A percentile compares a stretch with the other conserved stretches of the same genome.
These are phyloP conservation scores for Cladophialophora immunda DNA, from an alignment of 2,329 filamentous ascomycete species.

Conservation along the genomic window DNA sequence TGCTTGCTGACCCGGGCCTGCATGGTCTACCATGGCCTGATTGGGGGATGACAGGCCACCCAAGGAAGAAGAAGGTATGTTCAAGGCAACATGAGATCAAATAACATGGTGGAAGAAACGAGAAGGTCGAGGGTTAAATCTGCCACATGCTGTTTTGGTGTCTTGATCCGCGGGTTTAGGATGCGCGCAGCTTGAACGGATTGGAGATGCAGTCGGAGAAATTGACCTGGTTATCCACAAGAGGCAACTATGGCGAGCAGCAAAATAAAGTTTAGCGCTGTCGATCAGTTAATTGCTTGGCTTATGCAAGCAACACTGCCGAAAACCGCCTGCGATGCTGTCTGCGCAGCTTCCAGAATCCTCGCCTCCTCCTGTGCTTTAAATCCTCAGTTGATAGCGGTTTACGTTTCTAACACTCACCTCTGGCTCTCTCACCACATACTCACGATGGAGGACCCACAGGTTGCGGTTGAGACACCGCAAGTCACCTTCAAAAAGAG, in stretches of 20 bases:
- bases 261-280: conserved; percentile 15
- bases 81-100: conserved; percentile 2
- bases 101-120: conserved; percentile 17
- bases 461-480: conserved; percentile 40
- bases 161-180: neutral
- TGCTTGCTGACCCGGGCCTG: conserved; percentile 22
- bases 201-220: neutral
- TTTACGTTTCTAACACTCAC: neutral
- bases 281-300: conserved; percentile 3
- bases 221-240: neutral
- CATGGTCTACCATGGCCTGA: conserved; percentile 32
- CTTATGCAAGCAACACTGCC: conserved; percentile 8
- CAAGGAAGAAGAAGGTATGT: conserved; percentile 10
- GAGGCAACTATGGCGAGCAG: conserved; percentile 14
- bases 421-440: neutral
- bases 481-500: conserved; percentile 80
- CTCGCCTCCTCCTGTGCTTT: neutral
- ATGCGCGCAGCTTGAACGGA: neutral
- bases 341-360: conserved; percentile 6
- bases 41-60: neutral
- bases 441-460: conserved; percentile 41
- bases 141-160: conserved; percentile 6
- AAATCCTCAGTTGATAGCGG: neutral
- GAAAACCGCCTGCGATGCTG: neutral
- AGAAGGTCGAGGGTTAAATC: neutral